phyloP scores from a whole-genome alignment of 176 grass and related monocot species.

The Bothriochloa decipiens region DNA sequence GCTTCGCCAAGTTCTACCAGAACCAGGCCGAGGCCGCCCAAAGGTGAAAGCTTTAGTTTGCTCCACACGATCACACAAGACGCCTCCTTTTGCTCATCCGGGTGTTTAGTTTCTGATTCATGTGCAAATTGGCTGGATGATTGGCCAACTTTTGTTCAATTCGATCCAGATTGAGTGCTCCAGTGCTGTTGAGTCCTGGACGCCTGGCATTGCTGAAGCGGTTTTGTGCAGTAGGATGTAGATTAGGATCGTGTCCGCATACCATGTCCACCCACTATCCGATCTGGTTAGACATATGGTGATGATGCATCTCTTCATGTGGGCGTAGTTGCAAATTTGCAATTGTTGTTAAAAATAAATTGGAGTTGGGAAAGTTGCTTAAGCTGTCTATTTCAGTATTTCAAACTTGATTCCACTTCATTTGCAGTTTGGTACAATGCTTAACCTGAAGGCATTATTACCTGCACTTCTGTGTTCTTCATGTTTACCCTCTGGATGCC shows the following conservation, averaged over 20 bases:
- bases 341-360: no score
- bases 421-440: neutral
- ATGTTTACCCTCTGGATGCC: constrained; percentile 3
- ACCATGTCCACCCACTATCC: neutral
- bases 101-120: neutral
- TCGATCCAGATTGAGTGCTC: neutral
- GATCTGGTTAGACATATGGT: neutral
- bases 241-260: neutral
- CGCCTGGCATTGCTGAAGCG: neutral
- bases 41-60: constrained; percentile 30
- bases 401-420: neutral
- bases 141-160: neutral
- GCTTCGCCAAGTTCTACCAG: constrained; percentile 68
- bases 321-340: no score
- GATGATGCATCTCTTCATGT: neutral
- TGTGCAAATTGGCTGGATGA: neutral
- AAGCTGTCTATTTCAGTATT: neutral
- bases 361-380: constrained; percentile 1
- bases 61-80: neutral
- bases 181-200: neutral
- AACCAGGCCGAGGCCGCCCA: constrained; percentile 48
- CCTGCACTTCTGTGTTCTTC: constrained; percentile 12
- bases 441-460: neutral
- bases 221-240: neutral
- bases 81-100: neutral